These are phyloP conservation scores for Boehmeria nivea DNA, from an alignment of 306 rosid species.

Conservation along the genomic window DNA sequence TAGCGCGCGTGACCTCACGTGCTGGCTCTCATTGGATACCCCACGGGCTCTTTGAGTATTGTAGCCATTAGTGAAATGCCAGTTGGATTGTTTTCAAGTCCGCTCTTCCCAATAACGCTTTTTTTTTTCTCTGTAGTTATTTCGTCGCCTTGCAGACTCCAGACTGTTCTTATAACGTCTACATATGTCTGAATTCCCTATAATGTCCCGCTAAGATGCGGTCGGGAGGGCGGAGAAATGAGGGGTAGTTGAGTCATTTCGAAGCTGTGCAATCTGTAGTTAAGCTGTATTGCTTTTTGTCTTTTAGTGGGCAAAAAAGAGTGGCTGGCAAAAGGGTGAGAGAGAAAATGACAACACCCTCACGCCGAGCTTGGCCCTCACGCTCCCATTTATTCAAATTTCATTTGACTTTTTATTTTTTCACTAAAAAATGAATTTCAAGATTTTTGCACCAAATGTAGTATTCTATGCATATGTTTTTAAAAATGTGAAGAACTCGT, in stretches of 20 bases:
- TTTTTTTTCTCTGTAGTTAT: neutral
- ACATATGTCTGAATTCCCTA: slow-evolving; percentile 16
- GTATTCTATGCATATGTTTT: too few relatives aligned
- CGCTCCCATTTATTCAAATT: slow-evolving; percentile 14
- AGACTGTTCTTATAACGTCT: slow-evolving; percentile 62
- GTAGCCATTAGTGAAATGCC: slow-evolving; percentile 36
- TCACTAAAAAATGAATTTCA: too few relatives aligned
- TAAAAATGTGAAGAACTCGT: too few relatives aligned
- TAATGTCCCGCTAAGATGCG: neutral
- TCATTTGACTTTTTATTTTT: too few relatives aligned
- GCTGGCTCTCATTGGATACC: slow-evolving; percentile 61
- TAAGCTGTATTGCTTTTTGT: slow-evolving; percentile 57
- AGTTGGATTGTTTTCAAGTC: slow-evolving; percentile 34
- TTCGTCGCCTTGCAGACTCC: slow-evolving; percentile 22
- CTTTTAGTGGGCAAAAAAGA: slow-evolving; percentile 25
- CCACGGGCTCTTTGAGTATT: neutral
- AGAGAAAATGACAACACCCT: neutral
- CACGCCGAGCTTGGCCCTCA: slow-evolving; percentile 22
- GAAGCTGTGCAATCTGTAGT: slow-evolving; percentile 28
- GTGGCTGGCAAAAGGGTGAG: neutral
- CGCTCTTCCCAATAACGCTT: slow-evolving; percentile 52
- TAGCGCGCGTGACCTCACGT: slow-evolving; percentile 37
- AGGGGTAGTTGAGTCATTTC: slow-evolving; percentile 14
- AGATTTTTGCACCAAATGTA: too few relatives aligned
- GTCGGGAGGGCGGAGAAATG: too few relatives aligned